Evolutionary conservation across 2,329 filamentous ascomycete genomes (phyloP).

Genomic region (Fonsecaea multimorphosa): DNA sequence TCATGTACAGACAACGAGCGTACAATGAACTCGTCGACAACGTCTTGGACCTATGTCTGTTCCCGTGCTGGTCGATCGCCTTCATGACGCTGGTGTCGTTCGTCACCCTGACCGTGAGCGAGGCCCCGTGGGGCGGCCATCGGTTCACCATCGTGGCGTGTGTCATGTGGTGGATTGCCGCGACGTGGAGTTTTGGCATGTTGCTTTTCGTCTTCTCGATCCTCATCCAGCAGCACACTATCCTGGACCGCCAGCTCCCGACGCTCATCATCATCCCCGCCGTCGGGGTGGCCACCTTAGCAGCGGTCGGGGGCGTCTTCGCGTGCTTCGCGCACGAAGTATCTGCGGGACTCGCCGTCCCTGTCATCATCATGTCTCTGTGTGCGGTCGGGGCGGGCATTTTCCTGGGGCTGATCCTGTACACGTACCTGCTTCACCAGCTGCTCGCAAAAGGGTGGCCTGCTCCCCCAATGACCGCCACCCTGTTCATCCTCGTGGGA

Average conservation of each 20-base stretch:
- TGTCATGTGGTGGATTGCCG: conserved; percentile 52
- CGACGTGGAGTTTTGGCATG: conserved; percentile 38
- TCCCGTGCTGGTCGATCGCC: conserved; percentile 49
- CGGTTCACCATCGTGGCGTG: conserved; percentile 44
- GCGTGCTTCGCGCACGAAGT: conserved; percentile 22
- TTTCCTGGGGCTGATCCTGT: conserved; percentile 45
- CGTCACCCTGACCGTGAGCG: conserved; percentile 62
- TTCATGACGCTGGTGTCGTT: conserved; percentile 41
- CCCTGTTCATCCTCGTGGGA: conserved; percentile 49
- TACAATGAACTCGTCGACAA: conserved; percentile 42
- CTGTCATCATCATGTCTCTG: conserved; percentile 50
- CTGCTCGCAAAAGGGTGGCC: conserved; percentile 35
- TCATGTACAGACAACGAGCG: conserved; percentile 45
- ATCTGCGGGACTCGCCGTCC: conserved; percentile 44
- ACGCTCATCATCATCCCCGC: conserved; percentile 43
- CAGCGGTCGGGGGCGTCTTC: conserved; percentile 31
- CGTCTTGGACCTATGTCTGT: conserved; percentile 47
- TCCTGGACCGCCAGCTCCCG: conserved; percentile 48
- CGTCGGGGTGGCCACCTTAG: conserved; percentile 35
- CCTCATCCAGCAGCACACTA: conserved; percentile 46
- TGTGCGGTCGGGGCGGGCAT: conserved; percentile 49
- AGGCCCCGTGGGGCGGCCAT: conserved; percentile 45
- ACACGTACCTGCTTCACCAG: conserved; percentile 38
- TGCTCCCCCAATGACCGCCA: conserved; percentile 41
- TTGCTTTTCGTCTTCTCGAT: conserved; percentile 44